phyloP scores from a whole-genome alignment of 148 eudicot genomes.

The Bassia scoparia region DNA sequence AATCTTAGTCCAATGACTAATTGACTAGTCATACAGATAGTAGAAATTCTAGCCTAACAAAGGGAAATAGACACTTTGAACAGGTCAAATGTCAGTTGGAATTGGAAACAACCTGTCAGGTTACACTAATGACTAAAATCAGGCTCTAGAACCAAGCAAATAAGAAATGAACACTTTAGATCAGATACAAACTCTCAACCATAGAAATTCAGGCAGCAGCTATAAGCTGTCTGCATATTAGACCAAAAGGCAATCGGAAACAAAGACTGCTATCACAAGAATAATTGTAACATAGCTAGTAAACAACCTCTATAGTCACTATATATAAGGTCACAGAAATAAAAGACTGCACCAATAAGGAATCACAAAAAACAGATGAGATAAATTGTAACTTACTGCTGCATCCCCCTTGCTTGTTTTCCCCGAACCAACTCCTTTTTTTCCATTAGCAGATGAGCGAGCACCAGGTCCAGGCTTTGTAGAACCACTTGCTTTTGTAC shows the following conservation, averaged over 20 bases:
- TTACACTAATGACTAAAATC: not conserved
- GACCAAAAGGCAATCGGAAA: too few relatives aligned
- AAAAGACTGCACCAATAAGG: conserved; percentile 11
- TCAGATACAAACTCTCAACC: not conserved
- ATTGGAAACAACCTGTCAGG: not conserved
- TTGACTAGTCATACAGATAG: not conserved
- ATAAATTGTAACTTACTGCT: conserved; percentile 39
- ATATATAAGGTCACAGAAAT: too few relatives aligned
- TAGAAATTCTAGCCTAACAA: not conserved
- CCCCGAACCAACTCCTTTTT: conserved; percentile 62
- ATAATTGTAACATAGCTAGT: not conserved
- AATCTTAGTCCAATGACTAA: not conserved
- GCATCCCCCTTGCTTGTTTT: conserved; percentile 77
- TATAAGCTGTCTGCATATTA: not conserved
- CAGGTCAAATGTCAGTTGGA: not conserved
- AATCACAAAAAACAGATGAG: not conserved
- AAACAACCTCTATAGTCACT: not conserved
- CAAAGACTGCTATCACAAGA: too few relatives aligned
- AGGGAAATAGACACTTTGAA: not conserved
- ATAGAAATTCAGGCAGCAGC: not conserved
- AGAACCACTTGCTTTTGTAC: conserved; percentile 65
- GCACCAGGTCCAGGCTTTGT: conserved; percentile 59
- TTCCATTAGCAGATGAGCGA: conserved; percentile 68
- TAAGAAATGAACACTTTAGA: not conserved
- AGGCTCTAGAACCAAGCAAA: not conserved